phyloP scores from a whole-genome alignment of 495 filamentous ascomycete species.

The Haplographium delicatum region DNA sequence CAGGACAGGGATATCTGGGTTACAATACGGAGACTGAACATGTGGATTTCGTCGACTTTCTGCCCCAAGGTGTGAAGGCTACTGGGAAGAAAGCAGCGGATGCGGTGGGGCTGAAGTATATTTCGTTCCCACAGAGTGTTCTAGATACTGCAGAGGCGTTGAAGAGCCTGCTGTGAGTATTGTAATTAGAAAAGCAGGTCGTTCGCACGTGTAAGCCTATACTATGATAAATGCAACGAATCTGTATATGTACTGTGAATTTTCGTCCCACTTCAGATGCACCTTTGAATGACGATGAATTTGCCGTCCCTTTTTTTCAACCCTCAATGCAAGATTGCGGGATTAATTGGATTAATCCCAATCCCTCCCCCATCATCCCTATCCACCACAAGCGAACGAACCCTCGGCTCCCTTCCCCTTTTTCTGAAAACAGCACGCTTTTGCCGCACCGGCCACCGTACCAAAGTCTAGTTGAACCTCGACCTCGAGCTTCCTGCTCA shows the following conservation, averaged over 20 bases:
- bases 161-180: conserved; percentile 12
- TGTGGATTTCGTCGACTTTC: conserved; percentile 7
- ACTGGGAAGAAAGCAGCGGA: conserved; percentile 15
- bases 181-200: not conserved
- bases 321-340: too few relatives aligned
- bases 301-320: too few relatives aligned
- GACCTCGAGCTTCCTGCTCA: too few relatives aligned
- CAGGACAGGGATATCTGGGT: conserved; percentile 34
- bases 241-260: too few relatives aligned
- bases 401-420: too few relatives aligned
- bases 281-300: too few relatives aligned
- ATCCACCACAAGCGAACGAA: too few relatives aligned
- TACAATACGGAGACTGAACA: conserved; percentile 21
- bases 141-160: conserved; percentile 20
- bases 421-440: too few relatives aligned
- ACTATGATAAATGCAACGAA: not conserved
- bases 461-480: too few relatives aligned
- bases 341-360: too few relatives aligned
- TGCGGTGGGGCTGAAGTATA: conserved; percentile 21
- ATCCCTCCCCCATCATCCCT: too few relatives aligned
- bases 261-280: too few relatives aligned
- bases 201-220: not conserved
- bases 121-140: conserved; percentile 14
- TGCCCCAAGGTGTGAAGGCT: not conserved
- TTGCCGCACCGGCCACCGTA: conserved; percentile 7